Percentiles rank a stretch among this genome's conserved stretches.
Evolutionary conservation across 2,329 filamentous ascomycete genomes (phyloP).

Genomic region (Podosphaera fusca): DNA sequence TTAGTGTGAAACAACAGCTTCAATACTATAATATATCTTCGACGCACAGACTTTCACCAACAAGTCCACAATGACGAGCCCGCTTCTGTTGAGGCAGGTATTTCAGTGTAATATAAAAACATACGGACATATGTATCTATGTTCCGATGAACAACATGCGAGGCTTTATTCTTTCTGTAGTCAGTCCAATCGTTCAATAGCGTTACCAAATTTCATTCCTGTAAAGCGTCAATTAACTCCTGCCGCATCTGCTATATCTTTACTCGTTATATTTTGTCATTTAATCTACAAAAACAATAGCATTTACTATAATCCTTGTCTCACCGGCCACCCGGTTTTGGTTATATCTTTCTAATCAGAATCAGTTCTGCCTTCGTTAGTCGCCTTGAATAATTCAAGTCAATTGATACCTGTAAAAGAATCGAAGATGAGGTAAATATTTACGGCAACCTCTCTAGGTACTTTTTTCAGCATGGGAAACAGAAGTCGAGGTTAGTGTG

Average conservation of each 20-base stretch:
- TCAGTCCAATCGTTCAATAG: no score
- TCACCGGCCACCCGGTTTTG: neutral
- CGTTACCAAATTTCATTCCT: neutral
- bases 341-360: neutral
- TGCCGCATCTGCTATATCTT: neutral
- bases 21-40: neutral
- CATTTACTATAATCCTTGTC: neutral
- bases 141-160: neutral
- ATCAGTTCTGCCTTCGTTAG: neutral
- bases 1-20: neutral
- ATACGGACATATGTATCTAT: neutral
- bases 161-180: neutral
- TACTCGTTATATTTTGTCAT: neutral
- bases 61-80: neutral
- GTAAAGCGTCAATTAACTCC: neutral
- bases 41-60: neutral
- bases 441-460: neutral
- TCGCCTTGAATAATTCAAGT: neutral
- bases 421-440: neutral
- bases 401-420: neutral
- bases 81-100: neutral
- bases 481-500: conserved; percentile 16
- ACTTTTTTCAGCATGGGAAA: conserved; percentile 13
- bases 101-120: neutral
- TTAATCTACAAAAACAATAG: neutral